Conservation (phyloP, 345 rosid genomes). For the Euclidium syriacum region DNA sequence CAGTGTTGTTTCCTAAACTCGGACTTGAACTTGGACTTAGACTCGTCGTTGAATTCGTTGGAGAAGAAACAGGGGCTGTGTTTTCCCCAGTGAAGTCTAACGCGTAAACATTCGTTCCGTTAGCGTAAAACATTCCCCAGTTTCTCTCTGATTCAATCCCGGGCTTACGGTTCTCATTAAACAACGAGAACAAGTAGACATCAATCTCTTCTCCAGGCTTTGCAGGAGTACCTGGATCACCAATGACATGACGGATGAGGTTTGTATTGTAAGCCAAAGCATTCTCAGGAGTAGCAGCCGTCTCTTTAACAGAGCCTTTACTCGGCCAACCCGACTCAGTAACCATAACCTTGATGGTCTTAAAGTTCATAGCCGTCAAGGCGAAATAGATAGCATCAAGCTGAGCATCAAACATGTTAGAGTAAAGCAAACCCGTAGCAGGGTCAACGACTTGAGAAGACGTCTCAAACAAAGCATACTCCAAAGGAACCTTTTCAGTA, state of each 20-base stretch:
- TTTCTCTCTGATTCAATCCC: constrained; percentile 86
- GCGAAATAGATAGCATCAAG: constrained; percentile 82
- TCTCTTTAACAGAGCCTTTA: constrained; percentile 77
- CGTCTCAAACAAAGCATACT: constrained; percentile 70
- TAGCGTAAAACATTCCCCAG: constrained; percentile 87
- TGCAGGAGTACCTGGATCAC: constrained; percentile 78
- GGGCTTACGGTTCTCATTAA: constrained; percentile 83
- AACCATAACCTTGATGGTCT: constrained; percentile 75
- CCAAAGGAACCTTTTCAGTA: constrained; percentile 58
- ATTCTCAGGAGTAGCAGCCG: constrained; percentile 84
- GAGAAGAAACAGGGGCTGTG: constrained; percentile 34
- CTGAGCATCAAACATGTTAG: constrained; percentile 98
- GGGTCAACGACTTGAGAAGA: constrained; percentile 79
- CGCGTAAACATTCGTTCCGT: constrained; percentile 64
- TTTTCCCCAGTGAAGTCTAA: constrained; percentile 77
- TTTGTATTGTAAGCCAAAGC: constrained; percentile 72
- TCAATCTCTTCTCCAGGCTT: constrained; percentile 74
- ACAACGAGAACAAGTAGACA: constrained; percentile 82
- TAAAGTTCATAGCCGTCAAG: constrained; percentile 55
- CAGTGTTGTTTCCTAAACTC: constrained; percentile 10
- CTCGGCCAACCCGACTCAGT: constrained; percentile 97
- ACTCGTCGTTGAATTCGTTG: constrained; percentile 42
- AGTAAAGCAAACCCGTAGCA: constrained; percentile 81
- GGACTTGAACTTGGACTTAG: constrained; percentile 38
- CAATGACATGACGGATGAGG: constrained; percentile 73